A percentile compares a stretch with the other conserved stretches of the same genome.
Evolutionary conservation across 2,329 filamentous ascomycete genomes (phyloP).

Genomic region (Colletotrichum zoysiae): DNA sequence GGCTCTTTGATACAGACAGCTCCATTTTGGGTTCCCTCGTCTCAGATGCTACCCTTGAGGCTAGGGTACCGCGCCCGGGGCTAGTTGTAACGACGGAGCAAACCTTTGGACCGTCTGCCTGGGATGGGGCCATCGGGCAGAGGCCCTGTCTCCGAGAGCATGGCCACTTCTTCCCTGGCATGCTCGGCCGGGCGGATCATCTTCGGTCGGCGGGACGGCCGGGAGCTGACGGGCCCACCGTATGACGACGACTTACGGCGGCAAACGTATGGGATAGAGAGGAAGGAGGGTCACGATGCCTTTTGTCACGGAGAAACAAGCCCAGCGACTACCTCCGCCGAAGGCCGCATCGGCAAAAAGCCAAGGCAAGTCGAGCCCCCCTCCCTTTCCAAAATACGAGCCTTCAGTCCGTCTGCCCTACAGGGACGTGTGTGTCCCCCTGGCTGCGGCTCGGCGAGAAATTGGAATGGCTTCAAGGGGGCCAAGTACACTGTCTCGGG

Average conservation of each 20-base stretch:
- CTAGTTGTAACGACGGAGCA: neutral
- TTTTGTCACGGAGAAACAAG: conserved; percentile 4
- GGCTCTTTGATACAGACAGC: conserved; percentile 31
- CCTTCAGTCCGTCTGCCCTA: neutral
- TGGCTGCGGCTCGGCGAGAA: conserved; percentile 17
- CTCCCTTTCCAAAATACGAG: neutral
- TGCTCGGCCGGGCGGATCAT: conserved; percentile 11
- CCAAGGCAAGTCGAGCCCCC: neutral
- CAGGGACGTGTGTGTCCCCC: conserved; percentile 1
- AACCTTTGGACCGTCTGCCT: conserved; percentile 26
- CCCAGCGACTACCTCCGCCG: neutral
- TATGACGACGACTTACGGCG: conserved; percentile 19
- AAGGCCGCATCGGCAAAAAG: neutral
- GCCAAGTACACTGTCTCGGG: conserved; percentile 24
- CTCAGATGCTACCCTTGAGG: conserved; percentile 29
- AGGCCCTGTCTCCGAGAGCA: neutral
- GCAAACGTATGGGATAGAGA: conserved; percentile 16
- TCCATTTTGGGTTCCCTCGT: conserved; percentile 13
- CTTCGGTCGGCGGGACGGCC: neutral
- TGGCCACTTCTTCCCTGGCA: conserved; percentile 11
- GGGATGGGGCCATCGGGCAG: conserved; percentile 13
- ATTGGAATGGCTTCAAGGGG: conserved; percentile 38
- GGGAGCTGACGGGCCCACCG: conserved; percentile 6
- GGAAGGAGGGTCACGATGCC: neutral
- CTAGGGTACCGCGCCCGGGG: conserved; percentile 34